Base-by-base conservation (phyloP, 2,329 filamentous ascomycete genomes). In the Thielaviopsis euricoi region DNA sequence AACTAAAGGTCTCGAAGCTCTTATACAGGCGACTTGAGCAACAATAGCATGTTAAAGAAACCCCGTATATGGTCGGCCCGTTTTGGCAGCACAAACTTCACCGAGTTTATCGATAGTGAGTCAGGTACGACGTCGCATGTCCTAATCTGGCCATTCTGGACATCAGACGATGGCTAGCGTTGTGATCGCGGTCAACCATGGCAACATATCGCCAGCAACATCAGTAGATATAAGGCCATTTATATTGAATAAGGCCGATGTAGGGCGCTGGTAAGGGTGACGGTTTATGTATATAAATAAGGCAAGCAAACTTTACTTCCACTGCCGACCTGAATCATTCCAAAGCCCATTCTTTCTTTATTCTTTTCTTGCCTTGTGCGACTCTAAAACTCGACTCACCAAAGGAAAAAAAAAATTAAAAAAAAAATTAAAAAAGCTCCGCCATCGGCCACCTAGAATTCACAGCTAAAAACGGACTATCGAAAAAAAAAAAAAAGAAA, bases 401-500 rank as follows among this genome's bases (percentile, higher is more conserved):
- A 33, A 2, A n/a, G n/a, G n/a, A n/a, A n/a, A n/a, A n/a, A n/a
- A n/a, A n/a, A n/a, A n/a, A n/a, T n/a, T n/a, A n/a, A n/a, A n/a
- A n/a, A n/a, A n/a, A n/a, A n/a, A n/a, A n/a, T n/a, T n/a, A n/a
- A n/a, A n/a, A 50, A 46, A 40, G 33, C 52, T 55, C 57, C 46
- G 57, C 57, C 57, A 55, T 55, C 53, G 57, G 52, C 52, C 19
- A 21, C 17, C 26, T 23, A 17, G 26, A 21, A 52, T 22, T 57
- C 29, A 15, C 43, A 52, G 22, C 43, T 21, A 43, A 26, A 57
- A 57, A 40, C 33, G 6, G 17, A 15, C 6, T 43, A 33, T 10
- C 4, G 9, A 10, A 21, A 48, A 48, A 48, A 21, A 10, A 19
- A n/a, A n/a, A n/a, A n/a, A n/a, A n/a, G n/a, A n/a, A n/a, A n/a